Evolutionary conservation across 345 rosid genomes (phyloP).

Genomic region (Raphanus raphanistrum): DNA sequence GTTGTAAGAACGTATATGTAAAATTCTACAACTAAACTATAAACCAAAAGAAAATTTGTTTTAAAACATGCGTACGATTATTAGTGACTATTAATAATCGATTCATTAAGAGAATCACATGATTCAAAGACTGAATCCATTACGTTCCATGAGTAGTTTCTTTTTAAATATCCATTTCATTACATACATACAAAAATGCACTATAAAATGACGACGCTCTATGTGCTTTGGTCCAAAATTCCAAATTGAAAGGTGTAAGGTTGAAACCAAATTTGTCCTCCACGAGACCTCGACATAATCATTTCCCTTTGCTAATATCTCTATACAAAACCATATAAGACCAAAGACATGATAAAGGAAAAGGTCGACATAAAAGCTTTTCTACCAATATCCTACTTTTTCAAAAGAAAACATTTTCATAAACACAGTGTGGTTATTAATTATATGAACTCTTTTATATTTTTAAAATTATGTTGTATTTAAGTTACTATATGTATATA

Average conservation of each 20-base stretch:
- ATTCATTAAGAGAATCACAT: neutral
- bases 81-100: neutral
- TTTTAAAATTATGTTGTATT: neutral
- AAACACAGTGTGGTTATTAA: neutral
- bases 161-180: neutral
- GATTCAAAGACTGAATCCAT: neutral
- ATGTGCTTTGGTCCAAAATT: neutral
- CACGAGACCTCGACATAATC: constrained; percentile 36
- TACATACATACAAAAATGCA: neutral
- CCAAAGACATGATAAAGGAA: neutral
- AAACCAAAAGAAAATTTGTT: neutral
- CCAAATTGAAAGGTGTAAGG: constrained; percentile 12
- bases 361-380: neutral
- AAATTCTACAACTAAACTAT: neutral
- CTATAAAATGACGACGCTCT: neutral
- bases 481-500: neutral
- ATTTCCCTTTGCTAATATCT: constrained; percentile 25
- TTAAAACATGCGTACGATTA: neutral
- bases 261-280: constrained; percentile 11
- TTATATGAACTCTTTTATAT: neutral
- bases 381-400: neutral
- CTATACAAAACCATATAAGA: constrained; percentile 24
- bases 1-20: neutral
- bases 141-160: neutral
- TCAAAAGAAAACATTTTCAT: neutral